Evolutionary conservation across 345 rosid genomes (phyloP).

Genomic region (Aethionema arabicum): DNA sequence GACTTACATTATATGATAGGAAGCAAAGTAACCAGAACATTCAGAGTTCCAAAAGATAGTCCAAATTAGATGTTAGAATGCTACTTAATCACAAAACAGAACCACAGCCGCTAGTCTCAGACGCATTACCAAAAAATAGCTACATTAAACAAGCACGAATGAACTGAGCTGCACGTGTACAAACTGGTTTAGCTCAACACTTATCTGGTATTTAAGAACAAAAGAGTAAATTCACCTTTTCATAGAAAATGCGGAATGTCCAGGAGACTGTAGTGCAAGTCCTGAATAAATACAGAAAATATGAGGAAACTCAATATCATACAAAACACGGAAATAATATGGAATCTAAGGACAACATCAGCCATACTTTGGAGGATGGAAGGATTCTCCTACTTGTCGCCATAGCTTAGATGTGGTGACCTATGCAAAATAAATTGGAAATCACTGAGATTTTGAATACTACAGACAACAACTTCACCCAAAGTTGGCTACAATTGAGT

Average conservation of each 20-base stretch:
- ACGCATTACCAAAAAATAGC: constrained; percentile 10
- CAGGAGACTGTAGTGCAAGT: constrained; percentile 97
- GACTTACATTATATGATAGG: constrained; percentile 1
- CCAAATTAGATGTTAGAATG: not conserved
- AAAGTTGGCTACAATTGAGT: not conserved
- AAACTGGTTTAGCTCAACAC: not conserved
- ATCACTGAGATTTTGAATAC: not conserved
- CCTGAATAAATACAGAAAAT: constrained; percentile 41
- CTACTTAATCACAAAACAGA: constrained; percentile 9
- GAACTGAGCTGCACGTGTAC: constrained; percentile 3
- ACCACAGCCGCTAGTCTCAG: constrained; percentile 14
- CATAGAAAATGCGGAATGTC: constrained; percentile 95
- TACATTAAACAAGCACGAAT: constrained; percentile 3
- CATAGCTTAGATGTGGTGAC: constrained; percentile 83
- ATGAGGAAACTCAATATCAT: constrained; percentile 8
- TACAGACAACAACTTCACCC: constrained; percentile 12
- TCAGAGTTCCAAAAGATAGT: constrained; percentile 10
- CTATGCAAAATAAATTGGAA: constrained; percentile 41
- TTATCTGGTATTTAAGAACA: constrained; percentile 4
- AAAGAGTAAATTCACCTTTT: constrained; percentile 56
- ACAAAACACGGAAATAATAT: not conserved
- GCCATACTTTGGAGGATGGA: constrained; percentile 92
- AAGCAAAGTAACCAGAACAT: constrained; percentile 8
- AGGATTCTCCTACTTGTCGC: constrained; percentile 99
- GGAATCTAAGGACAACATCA: constrained; percentile 9